Evolutionary conservation across 805 yeast genomes (phyloP).

Genomic region (Candida awuae): DNA sequence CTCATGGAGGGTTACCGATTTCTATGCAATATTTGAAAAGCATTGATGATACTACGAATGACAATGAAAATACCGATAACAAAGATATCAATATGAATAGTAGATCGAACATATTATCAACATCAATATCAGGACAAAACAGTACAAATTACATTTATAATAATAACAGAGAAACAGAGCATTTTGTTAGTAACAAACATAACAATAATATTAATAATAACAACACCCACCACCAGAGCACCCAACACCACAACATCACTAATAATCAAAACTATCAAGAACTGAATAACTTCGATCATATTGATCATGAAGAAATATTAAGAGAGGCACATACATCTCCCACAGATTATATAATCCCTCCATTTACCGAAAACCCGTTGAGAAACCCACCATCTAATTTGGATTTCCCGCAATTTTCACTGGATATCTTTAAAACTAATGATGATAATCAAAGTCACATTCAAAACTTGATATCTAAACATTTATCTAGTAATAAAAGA

Average conservation of each 20-base stretch:
- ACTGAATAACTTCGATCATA: no score
- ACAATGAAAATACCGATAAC: neutral
- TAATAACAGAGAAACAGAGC: neutral
- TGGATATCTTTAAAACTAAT: conserved; percentile 17
- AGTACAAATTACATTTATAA: neutral
- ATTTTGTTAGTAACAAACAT: neutral
- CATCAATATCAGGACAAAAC: no score
- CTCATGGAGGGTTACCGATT: conserved; percentile 46
- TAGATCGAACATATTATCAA: no score
- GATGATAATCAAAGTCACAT: conserved; percentile 3
- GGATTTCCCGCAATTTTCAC: conserved; percentile 18
- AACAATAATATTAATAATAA: neutral
- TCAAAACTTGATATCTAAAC: conserved; percentile 1
- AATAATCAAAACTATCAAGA: no score
- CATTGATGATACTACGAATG: neutral
- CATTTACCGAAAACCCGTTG: conserved; percentile 11
- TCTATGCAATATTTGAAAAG: conserved; percentile 18
- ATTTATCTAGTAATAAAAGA: neutral
- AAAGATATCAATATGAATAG: no score
- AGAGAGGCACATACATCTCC: neutral
- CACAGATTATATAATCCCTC: conserved; percentile 3
- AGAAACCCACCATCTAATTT: conserved; percentile 7
- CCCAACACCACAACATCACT: neutral
- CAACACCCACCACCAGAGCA: neutral
- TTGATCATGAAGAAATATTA: neutral